Evolutionary conservation across 2,329 filamentous ascomycete species (phyloP), one percentile per base, ranked within the genome.

Genomic region (Aureobasidium sp.): DNA sequence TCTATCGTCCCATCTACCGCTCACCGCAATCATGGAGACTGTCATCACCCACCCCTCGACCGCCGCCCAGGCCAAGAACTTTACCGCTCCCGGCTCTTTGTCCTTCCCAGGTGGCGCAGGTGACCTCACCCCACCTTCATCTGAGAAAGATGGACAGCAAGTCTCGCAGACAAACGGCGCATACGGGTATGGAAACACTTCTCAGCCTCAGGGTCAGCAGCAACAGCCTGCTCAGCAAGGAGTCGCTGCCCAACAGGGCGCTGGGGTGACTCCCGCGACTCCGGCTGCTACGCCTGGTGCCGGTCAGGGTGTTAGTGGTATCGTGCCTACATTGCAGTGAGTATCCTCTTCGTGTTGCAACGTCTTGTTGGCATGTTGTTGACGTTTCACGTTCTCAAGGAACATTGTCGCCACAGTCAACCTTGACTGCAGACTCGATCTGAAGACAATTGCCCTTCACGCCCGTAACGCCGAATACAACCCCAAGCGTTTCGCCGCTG

Each of bases 351-450:
- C 56, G 56, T 64, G 63, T 62, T 56, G 58, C 63, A 65, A 62
- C 63, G 66, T 58, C 65, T 64, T 57, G 58, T 54, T 51, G 52
- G 57, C 58, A 57, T 55, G 53, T 55, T 56, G 39, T 60, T 63
- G 58, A 63, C 58, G 82, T 56, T n/a, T 52, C 53, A 34, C 45
- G 34, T 17, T 77, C 68, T 70, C 53, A 89, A 94, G 89, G 84
- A 96, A 97, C 77, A 95, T 97, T 75, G 91, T 97, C 73, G 91
- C 93, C 62, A 98, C 93, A 63, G 93, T 97, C 77, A 97, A 97
- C 73, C 81, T 97, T 68, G 89, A 94, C 78, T 96, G 91, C 75
- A 90, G 91, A 64, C 77, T 97, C 75, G 93, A 98, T 70, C 80
- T 98, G 63, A 97, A 97, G 86, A 97, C 93, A 64, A 97, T 98